Base-by-base conservation (phyloP, 352 stramenopile species). In the Phytophthora litchii region DNA sequence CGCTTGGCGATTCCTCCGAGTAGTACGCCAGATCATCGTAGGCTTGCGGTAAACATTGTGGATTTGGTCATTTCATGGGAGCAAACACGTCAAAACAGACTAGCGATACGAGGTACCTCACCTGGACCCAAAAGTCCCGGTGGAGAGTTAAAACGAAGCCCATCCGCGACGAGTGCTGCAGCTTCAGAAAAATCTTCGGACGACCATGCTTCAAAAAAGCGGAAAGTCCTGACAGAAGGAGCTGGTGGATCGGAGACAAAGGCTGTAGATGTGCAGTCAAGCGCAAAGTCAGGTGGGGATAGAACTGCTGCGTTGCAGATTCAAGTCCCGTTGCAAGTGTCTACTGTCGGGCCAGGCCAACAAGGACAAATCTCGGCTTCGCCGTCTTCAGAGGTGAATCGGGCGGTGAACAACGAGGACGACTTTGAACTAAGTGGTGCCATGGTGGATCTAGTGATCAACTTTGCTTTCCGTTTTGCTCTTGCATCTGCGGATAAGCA, bases 51-150 rank as follows among this genome's bases (percentile, higher is more conserved):
- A 0, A 91, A 92, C 43, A 88, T 99, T 46, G 92, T 98, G 5
- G 96, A 99, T 64, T 70, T 99, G 19, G 88, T 99, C 16, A 89
- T 99, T 53, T 81, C 88, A 19, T 99, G 97, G 97, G 86, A 98
- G 54, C 78, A 92, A 51, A 93, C 88, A 21, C 78, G 89, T 10
- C 83, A 90, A 60, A 80, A 92, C 40, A 78, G 88, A 13, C 42
- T 96, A 9, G 48, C 63, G 7, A 54, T 71, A n/a, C 60, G 60
- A 36, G 41, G 56, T 19, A 36, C 50, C 46, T 45, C 41, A 54
- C 53, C 29, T 35, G 43, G 48, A 10, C 27, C 48, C 17, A 64
- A 73, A 46, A 72, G 35, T 27, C 46, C 64, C 19, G 54, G 50
- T 27, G 59, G 48, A 58, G 72, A 75, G n/a, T 20, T 76, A 40